Base-by-base conservation (phyloP, 2,329 filamentous ascomycete genomes). In the Nigrospora oryzae region DNA sequence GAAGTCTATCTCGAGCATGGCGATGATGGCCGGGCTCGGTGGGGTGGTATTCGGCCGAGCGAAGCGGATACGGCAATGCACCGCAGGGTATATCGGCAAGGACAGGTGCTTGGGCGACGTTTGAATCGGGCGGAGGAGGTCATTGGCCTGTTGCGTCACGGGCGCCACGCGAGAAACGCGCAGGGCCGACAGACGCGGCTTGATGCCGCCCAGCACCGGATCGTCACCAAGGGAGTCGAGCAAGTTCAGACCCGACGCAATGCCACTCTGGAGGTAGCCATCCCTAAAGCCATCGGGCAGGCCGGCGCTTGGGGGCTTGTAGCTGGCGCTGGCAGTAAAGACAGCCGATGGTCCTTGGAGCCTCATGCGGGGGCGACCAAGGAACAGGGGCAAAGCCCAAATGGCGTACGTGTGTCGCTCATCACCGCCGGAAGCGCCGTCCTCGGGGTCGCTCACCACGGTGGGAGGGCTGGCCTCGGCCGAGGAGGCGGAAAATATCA, bases 141-240 rank as follows among this genome's bases (percentile, higher is more conserved):
- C 81, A 51, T 77, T 77, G 19, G 72, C 60, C 31, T 70, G 69
- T 40, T 79, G 75, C 3, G 81, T 79, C 36, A 79, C 73, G 5
- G 85, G 86, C 7, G 83, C 79, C 5, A 90, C 84, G 49, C 84
- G 79, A 36, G 83, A 88, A 32, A 91, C 84, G 40, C 86, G 74
- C 48, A 85, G 70, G 5, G 86, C 84, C 11, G 86, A 89, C 2
- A 93, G 70, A 30, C 78, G 77, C 39, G 86, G 84, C 52, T 74
- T 73, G 23, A 79, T 66, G 33, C 81, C 79, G 14, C 67, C 69
- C 15, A 89, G 68, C 23, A 73, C 74, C 17, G 81, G 77, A 56
- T 89, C 86, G 49, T 70, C 71, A 43, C 75, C 73, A 49, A 91
- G 86, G 3, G 86, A 76, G 57, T 86, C 83, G 13, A 93, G 75